Evolutionary conservation across 2,329 filamentous ascomycete species (phyloP), one percentile per base, ranked within the genome.

Genomic region (Fusarium succisae): DNA sequence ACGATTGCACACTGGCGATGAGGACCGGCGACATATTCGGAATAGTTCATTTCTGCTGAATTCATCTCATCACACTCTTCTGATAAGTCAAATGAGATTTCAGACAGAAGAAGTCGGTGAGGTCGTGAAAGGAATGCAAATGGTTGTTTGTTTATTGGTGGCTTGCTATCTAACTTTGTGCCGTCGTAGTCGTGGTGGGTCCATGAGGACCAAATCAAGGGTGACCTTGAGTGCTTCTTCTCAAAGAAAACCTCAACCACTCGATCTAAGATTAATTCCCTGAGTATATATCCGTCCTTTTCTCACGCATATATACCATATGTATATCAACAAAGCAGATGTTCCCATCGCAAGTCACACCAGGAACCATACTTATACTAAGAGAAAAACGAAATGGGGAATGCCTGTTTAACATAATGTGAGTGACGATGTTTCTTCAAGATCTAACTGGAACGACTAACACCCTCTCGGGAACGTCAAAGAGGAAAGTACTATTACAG

Each of bases 391-490:
- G 12, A 35, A 20, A 14, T 10, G 6, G n/a, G 9, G n/a, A 51
- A 14, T 35, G 17, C n/a, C 17, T 20, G 9, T 18, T 24, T n/a
- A 24, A 51, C n/a, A 14, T 5, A 8, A 24, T 20, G 4, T 14
- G 18, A 11, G 13, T 15, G n/a, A 13, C 9, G 6, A 12, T 15
- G 2, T 20, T 35, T 24, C 17, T 6, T 14, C 6, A 1, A 35
- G 12, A 24, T 11, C n/a, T 14, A 8, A 11, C 8, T 20, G 9
- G 9, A 4, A 53, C 20, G 8, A 6, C 8, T 2, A 1, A 24
- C 11, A 3, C 8, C 8, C 12, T 51, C 30, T 24, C 6, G 1
- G 12, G 1, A 51, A 10, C 14, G 4, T 5, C 22, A 18, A 13
- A 18, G 3, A 10, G 15, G 11, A n/a, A 24, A 20, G n/a, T 20